Percentiles rank a stretch among this genome's conserved stretches.
These are phyloP conservation scores for Phytophthora agathidicida DNA, from an alignment of 352 stramenopile genomes.

Conservation along the genomic window DNA sequence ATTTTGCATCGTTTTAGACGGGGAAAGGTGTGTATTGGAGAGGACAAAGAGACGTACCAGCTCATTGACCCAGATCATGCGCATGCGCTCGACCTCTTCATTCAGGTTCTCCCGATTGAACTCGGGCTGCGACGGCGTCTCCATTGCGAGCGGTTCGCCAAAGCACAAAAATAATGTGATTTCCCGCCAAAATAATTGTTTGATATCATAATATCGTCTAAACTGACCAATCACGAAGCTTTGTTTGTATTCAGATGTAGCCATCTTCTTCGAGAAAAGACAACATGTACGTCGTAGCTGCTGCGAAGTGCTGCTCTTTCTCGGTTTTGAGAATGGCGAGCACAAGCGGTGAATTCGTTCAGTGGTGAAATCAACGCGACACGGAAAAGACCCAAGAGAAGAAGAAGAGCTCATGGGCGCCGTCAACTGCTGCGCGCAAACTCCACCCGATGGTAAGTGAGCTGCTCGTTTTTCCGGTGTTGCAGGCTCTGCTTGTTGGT, in stretches of 20 bases:
- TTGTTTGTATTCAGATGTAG: slow-evolving; percentile 13
- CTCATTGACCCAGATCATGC: slow-evolving; percentile 82
- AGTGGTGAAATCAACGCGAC: slow-evolving; percentile 22
- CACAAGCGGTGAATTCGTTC: background rate
- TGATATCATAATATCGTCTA: too few relatives aligned
- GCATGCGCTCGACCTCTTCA: slow-evolving; percentile 78
- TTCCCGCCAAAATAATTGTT: slow-evolving; percentile 33
- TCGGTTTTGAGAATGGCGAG: slow-evolving; percentile 17
- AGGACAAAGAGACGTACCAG: slow-evolving; percentile 42
- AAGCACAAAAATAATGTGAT: background rate
- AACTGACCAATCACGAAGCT: too few relatives aligned
- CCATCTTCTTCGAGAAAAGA: slow-evolving; percentile 37
- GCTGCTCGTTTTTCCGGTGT: background rate
- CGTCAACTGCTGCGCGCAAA: slow-evolving; percentile 48
- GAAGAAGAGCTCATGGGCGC: slow-evolving; percentile 29
- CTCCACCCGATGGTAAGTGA: slow-evolving; percentile 29
- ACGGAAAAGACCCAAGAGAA: slow-evolving; percentile 18
- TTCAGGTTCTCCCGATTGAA: slow-evolving; percentile 81
- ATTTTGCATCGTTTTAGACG: slow-evolving; percentile 11
- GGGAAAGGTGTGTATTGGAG: background rate
- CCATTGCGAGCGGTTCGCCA: slow-evolving; percentile 4
- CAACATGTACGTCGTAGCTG: slow-evolving; percentile 13
- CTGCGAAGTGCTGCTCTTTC: slow-evolving; percentile 31
- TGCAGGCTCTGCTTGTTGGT: background rate
- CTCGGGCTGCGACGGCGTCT: slow-evolving; percentile 32